These are phyloP conservation scores for Hypomontagnella monticulosa DNA, from an alignment of 495 filamentous ascomycete species.

Conservation along the genomic window DNA sequence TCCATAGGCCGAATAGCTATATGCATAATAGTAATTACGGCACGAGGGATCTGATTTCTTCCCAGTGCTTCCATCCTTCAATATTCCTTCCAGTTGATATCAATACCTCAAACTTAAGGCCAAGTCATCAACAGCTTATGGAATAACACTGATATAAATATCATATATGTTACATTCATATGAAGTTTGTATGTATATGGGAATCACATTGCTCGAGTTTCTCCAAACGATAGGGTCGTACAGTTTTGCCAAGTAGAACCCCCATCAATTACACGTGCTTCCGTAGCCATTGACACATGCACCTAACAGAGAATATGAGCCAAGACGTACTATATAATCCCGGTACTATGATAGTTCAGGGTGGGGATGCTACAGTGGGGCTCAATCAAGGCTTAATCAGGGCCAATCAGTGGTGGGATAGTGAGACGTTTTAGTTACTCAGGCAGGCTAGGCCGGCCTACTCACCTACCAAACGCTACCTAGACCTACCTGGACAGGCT, in stretches of 20 bases:
- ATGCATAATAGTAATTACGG: too few species aligned
- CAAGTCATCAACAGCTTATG: too few species aligned
- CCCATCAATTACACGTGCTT: conserved; percentile 24
- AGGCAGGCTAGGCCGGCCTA: conserved; percentile 31
- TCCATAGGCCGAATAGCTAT: too few species aligned
- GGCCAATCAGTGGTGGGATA: conserved; percentile 21
- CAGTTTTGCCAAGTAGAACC: conserved; percentile 31
- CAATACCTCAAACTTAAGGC: too few species aligned
- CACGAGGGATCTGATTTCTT: too few species aligned
- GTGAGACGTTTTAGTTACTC: conserved; percentile 29
- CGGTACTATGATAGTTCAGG: conserved; percentile 4
- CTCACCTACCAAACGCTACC: too few species aligned
- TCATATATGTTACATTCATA: background rate
- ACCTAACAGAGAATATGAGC: conserved; percentile 25
- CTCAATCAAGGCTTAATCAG: conserved; percentile 21
- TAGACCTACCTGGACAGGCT: too few species aligned
- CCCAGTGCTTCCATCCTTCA: too few species aligned
- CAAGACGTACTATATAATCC: conserved; percentile 6
- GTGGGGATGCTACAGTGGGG: conserved; percentile 27
- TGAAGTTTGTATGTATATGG: conserved; percentile 8
- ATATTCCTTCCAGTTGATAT: too few species aligned
- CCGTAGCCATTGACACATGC: conserved; percentile 17
- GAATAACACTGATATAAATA: too few species aligned
- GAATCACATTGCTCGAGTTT: conserved; percentile 5
- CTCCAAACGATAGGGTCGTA: conserved; percentile 30